A percentile compares a stretch with the other conserved stretches of the same genome.
These are phyloP conservation scores for Euphorbia schlechtendalii DNA, from an alignment of 441 rosid species.

Conservation along the genomic window DNA sequence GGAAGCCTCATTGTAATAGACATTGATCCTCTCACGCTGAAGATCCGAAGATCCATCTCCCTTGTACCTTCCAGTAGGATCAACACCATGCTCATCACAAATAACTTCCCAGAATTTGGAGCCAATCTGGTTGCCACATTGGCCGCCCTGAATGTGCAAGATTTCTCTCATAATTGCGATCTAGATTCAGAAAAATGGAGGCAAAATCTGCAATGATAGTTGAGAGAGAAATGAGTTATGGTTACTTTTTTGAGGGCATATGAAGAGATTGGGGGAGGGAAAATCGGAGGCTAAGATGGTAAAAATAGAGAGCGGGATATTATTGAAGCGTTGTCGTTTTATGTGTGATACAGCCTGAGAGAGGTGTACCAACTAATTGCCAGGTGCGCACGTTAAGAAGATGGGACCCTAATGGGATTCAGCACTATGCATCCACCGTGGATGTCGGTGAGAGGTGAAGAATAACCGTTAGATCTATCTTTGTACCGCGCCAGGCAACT, in stretches of 20 bases:
- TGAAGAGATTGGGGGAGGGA: constrained; percentile 10
- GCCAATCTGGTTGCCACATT: constrained; percentile 96
- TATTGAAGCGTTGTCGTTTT: constrained; percentile 18
- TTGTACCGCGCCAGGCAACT: neutral
- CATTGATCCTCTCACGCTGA: constrained; percentile 57
- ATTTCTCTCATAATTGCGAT: constrained; percentile 61
- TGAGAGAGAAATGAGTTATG: neutral
- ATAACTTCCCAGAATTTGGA: constrained; percentile 96
- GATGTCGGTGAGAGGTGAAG: constrained; percentile 7
- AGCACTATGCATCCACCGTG: neutral
- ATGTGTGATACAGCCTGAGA: neutral
- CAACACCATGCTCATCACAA: constrained; percentile 85
- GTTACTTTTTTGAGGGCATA: neutral
- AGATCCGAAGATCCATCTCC: constrained; percentile 38
- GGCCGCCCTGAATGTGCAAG: constrained; percentile 87
- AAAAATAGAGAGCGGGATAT: constrained; percentile 25
- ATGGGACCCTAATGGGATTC: neutral
- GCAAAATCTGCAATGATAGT: neutral
- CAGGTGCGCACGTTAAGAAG: constrained; percentile 21
- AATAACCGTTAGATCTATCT: neutral
- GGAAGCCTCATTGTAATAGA: constrained; percentile 62
- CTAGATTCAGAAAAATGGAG: neutral
- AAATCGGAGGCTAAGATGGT: constrained; percentile 16
- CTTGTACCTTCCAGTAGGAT: constrained; percentile 59
- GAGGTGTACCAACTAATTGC: constrained; percentile 15